Evolutionary conservation across 495 filamentous ascomycete species (phyloP).

Genomic region (Ascodesmis nigricans): DNA sequence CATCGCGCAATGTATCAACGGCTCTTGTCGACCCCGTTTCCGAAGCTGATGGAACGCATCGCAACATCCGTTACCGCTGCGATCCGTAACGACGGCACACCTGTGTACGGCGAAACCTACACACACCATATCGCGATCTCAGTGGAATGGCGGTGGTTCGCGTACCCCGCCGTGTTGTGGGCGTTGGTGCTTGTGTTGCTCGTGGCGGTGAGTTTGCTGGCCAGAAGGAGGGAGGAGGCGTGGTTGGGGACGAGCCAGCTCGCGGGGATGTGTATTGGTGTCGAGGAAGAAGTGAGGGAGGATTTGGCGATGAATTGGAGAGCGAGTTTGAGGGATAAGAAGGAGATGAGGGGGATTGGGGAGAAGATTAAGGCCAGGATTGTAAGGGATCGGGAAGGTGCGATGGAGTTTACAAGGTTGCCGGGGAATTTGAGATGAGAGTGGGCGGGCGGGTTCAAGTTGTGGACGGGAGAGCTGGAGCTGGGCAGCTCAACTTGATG

Average conservation of each 20-base stretch:
- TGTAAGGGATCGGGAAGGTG: neutral
- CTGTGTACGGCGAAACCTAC: neutral
- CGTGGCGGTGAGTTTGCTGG: constrained; percentile 1
- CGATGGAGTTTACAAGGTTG: constrained; percentile 3
- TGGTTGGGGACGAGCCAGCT: constrained; percentile 13
- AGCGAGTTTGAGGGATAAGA: constrained; percentile 4
- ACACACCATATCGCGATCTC: neutral
- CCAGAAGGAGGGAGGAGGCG: constrained; percentile 1
- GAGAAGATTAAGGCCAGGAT: constrained; percentile 13
- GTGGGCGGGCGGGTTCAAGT: too few relatives aligned
- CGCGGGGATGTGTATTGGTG: constrained; percentile 8
- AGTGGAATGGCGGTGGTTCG: constrained; percentile 12
- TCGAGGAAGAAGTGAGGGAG: constrained; percentile 9
- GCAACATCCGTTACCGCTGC: constrained; percentile 8
- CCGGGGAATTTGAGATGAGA: too few relatives aligned
- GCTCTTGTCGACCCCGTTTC: constrained; percentile 7
- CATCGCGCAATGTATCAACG: constrained; percentile 12
- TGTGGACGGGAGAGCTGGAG: too few relatives aligned
- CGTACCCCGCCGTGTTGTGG: constrained; percentile 8
- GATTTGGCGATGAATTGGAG: constrained; percentile 9
- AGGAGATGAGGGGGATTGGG: constrained; percentile 7
- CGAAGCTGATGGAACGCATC: constrained; percentile 3
- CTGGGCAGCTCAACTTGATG: too few relatives aligned
- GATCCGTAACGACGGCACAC: constrained; percentile 8
- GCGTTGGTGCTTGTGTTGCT: constrained; percentile 1